Evolutionary conservation across 2,329 filamentous ascomycete genomes (phyloP), one percentile per base, ranked within the genome.

Genomic region (Coleophoma crateriformis): DNA sequence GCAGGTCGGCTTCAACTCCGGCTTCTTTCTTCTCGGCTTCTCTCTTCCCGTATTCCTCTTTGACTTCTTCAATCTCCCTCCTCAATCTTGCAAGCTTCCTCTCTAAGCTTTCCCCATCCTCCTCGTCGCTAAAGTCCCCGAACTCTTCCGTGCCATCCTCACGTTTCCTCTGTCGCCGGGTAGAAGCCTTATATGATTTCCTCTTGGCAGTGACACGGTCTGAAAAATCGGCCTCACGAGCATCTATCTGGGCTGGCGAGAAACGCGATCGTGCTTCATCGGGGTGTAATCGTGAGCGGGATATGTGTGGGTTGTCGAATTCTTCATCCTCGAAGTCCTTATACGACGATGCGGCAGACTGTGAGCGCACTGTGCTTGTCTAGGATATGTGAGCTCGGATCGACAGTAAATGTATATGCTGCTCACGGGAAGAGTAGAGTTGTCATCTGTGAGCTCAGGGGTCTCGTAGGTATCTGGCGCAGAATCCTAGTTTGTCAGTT

Each of bases 381-480:
- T 65, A 52, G 20, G 17, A 8, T 11, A 5, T 38, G 22, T 60
- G 37, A 61, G 44, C 37, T 22, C 7, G 32, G 22, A 5, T 22
- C 11, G 2, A 8, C 40, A 40, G 10, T n/a, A n/a, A 10, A 17
- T 10, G 17, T 3, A 13, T 15, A 15, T 37, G 22, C 50, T 39
- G 68, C 80, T 68, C 73, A 92, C 88, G 49, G 85, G 88, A 50
- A 90, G 73, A 44, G 90, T 96, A 19, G 90, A 95, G 55, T 83
- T 87, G 68, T 95, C 91, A 64, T 96, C 90, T 50, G 87, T 92
- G 58, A 96, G 75, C 49, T 95, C 91, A 57, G 92, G 91, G 14
- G 94, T 97, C 71, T 97, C 92, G 75, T 96, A 97, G 62, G 96
- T 89, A 64, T 97, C 94, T 58, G 91, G 91, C 27, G 91, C 90